Percentiles rank a stretch among this genome's conserved stretches.
phyloP scores from a whole-genome alignment of 2,329 filamentous ascomycete genomes.

The Fusarium avenaceum region DNA sequence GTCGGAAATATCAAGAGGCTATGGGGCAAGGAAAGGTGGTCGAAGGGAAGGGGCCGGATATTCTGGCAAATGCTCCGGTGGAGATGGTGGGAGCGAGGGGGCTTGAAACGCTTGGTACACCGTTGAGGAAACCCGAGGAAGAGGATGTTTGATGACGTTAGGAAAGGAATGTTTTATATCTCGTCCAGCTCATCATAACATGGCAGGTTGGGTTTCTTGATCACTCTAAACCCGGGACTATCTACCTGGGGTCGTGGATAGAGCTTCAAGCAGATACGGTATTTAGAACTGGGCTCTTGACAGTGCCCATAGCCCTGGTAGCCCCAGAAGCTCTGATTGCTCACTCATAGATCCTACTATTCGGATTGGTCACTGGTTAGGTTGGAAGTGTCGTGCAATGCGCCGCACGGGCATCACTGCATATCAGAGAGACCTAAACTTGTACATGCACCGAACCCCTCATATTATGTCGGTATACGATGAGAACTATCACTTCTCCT shows the following conservation, averaged over 20 bases:
- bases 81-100: conserved; percentile 53
- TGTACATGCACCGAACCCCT: neutral
- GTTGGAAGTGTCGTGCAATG: neutral
- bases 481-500: neutral
- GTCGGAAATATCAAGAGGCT: conserved; percentile 69
- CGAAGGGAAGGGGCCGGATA: conserved; percentile 42
- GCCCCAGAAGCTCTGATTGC: neutral
- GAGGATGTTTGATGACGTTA: conserved; percentile 25
- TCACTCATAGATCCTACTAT: neutral
- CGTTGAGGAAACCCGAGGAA: conserved; percentile 45
- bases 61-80: conserved; percentile 24
- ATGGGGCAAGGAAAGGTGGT: conserved; percentile 53
- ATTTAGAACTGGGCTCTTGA: neutral
- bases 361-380: neutral
- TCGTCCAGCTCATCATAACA: neutral
- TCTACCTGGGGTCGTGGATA: neutral
- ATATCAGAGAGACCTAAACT: neutral
- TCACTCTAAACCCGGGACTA: neutral
- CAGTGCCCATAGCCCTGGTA: neutral
- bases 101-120: conserved; percentile 54
- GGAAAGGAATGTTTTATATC: neutral
- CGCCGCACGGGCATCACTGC: neutral
- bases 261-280: neutral
- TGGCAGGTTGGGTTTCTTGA: neutral
- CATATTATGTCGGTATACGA: neutral